These are phyloP conservation scores for Thinopyrum obtusiflorum DNA, from an alignment of 202 grass and related monocot species.

Conservation along the genomic window DNA sequence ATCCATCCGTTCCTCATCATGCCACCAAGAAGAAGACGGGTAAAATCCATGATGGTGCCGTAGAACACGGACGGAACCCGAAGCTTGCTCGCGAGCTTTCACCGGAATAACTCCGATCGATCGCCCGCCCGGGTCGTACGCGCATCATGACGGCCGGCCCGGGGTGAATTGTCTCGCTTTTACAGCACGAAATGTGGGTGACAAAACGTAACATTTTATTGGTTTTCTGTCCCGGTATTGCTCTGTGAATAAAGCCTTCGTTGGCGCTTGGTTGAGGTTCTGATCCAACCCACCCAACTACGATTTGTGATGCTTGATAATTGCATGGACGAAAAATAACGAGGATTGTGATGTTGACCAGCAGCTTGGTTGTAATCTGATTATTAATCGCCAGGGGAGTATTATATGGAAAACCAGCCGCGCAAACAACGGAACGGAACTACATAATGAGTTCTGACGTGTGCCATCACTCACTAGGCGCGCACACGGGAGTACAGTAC, in stretches of 20 bases:
- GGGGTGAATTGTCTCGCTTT: conserved; percentile 6
- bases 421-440: neutral
- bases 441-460: neutral
- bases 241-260: neutral
- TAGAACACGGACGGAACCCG: neutral
- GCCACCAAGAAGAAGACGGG: neutral
- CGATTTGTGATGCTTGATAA: neutral
- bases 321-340: neutral
- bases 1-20: conserved; percentile 9
- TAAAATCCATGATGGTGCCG: conserved; percentile 15
- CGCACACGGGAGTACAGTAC: neutral
- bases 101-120: neutral
- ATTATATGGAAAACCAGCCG: neutral
- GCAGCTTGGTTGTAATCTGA: neutral
- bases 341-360: neutral
- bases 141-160: conserved; percentile 9
- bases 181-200: conserved; percentile 20
- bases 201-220: neutral
- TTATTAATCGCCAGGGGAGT: neutral
- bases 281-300: neutral
- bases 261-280: neutral
- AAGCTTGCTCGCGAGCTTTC: conserved; percentile 34
- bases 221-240: neutral
- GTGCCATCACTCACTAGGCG: neutral
- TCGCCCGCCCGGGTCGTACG: neutral